Conservation (phyloP, 306 rosid species). For the Trifolium subterraneum region DNA sequence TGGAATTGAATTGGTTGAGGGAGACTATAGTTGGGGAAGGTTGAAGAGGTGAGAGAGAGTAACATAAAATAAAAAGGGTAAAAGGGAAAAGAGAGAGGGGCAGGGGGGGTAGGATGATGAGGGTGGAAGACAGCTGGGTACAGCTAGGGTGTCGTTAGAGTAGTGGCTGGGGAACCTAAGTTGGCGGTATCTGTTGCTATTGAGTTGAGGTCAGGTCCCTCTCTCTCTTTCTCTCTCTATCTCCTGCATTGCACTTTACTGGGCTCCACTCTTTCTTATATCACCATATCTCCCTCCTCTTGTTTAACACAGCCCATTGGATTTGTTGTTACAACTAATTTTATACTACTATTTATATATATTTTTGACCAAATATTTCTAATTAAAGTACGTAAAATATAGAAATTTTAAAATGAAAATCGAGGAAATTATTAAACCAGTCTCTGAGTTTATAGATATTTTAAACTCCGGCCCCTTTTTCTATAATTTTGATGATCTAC, state of each 20-base stretch:
- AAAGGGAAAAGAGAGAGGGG: neutral
- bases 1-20: constrained; percentile 26
- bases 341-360: too few relatives aligned
- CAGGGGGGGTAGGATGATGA: neutral
- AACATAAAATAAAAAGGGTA: neutral
- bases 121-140: constrained; percentile 72
- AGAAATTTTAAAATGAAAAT: too few relatives aligned
- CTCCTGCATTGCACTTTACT: constrained; percentile 22
- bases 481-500: too few relatives aligned
- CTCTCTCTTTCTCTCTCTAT: constrained; percentile 22
- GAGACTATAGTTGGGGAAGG: neutral
- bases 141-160: constrained; percentile 58
- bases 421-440: too few relatives aligned
- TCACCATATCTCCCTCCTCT: neutral
- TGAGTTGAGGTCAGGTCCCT: constrained; percentile 37
- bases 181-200: constrained; percentile 48
- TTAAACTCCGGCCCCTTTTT: too few relatives aligned
- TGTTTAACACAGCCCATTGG: constrained; percentile 35
- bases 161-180: constrained; percentile 55
- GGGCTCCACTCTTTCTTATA: constrained; percentile 45
- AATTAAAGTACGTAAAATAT: too few relatives aligned
- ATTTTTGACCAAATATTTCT: too few relatives aligned
- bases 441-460: too few relatives aligned
- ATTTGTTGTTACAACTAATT: neutral
- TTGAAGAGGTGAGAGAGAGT: neutral